Evolutionary conservation across 345 rosid species (phyloP).

Genomic region (Jatropha curcas): DNA sequence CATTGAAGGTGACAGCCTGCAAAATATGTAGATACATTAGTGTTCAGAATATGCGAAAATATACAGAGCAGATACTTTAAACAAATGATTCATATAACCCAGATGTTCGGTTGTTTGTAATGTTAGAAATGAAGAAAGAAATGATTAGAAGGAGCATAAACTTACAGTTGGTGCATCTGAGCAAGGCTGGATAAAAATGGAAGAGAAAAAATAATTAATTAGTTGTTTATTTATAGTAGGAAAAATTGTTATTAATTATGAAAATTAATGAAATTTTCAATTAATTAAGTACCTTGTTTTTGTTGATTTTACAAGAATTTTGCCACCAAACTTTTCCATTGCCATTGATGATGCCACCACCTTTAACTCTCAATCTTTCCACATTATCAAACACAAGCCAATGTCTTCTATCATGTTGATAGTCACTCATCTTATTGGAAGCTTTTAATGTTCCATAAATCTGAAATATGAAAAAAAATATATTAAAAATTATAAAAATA

Average conservation of each 20-base stretch:
- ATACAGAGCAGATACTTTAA: too few species aligned
- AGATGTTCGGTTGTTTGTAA: too few species aligned
- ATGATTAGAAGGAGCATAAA: not conserved
- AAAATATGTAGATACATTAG: not conserved
- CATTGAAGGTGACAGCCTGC: conserved; percentile 76
- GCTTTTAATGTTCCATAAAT: conserved; percentile 74
- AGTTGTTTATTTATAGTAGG: not conserved
- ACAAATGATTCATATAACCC: too few species aligned
- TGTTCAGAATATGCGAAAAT: not conserved
- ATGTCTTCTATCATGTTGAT: conserved; percentile 37
- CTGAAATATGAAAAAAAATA: conserved; percentile 22
- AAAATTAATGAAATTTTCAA: not conserved
- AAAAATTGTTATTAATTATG: not conserved
- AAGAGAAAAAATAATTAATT: conserved; percentile 3
- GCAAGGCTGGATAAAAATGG: conserved; percentile 61
- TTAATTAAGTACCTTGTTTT: conserved; percentile 45
- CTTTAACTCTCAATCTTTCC: conserved; percentile 56
- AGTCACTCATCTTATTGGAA: conserved; percentile 48
- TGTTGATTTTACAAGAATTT: conserved; percentile 82
- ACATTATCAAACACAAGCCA: conserved; percentile 67
- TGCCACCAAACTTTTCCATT: conserved; percentile 86
- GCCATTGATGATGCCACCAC: conserved; percentile 87
- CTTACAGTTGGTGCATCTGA: conserved; percentile 80
- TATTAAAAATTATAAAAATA: too few species aligned
- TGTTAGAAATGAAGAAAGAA: too few species aligned